Conservation (phyloP, 1,284 basidiomycete genomes). For the Melampsora abietis-canadensis region DNA sequence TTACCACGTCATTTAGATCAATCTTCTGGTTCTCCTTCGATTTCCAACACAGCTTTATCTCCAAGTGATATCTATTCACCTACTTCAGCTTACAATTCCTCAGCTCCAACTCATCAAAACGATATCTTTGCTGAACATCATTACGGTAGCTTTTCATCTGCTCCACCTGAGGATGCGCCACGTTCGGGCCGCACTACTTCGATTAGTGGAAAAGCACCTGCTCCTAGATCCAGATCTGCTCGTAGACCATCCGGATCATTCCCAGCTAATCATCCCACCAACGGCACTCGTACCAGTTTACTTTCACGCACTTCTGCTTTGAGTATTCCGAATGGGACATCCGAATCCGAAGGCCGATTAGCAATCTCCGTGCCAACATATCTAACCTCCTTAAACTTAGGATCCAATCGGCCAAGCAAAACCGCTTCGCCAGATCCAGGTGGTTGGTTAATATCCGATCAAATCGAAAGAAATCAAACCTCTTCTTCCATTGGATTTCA, state of each 20-base stretch:
- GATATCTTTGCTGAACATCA: background rate
- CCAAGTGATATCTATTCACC: slow-evolving; percentile 8
- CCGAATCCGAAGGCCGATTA: background rate
- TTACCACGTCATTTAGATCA: slow-evolving; percentile 4
- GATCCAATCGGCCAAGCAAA: background rate
- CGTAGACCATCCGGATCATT: slow-evolving; percentile 10
- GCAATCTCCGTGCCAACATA: slow-evolving; percentile 14
- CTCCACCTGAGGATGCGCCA: background rate
- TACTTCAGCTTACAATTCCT: background rate
- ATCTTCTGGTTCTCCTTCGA: background rate
- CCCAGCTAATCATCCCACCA: background rate
- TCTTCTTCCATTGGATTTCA: no score
- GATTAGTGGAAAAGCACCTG: background rate
- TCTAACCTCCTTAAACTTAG: background rate
- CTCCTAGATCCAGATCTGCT: background rate
- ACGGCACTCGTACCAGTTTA: background rate
- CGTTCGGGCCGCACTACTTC: background rate
- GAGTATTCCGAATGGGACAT: background rate
- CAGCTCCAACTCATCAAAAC: background rate
- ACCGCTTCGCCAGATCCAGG: slow-evolving; percentile 7
- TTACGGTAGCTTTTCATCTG: background rate
- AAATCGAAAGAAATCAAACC: background rate
- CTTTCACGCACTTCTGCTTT: no score
- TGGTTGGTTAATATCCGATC: no score
- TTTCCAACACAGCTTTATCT: background rate